Base-by-base conservation (phyloP, 2,329 filamentous ascomycete species). In the Zymoseptoria tritici region DNA sequence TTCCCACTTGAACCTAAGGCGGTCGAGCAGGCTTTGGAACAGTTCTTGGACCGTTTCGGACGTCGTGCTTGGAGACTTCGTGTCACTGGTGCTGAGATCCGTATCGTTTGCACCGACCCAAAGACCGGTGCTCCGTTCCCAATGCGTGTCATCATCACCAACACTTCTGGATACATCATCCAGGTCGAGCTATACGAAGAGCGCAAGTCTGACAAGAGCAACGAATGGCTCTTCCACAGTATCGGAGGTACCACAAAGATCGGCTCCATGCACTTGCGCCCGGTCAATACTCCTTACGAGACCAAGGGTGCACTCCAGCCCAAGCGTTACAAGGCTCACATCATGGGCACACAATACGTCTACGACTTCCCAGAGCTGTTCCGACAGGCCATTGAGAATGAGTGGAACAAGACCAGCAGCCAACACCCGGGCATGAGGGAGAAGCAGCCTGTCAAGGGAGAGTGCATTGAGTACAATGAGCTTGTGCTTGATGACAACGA, bases 341-440 rank as follows among this genome's bases (percentile, higher is more conserved):
- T 97, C 63, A 97, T 99, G 92, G 94, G 94, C 65, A 99, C 94
- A 26, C 94, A 99, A 78, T 99, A 97, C 74, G 94, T 97, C 57
- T 99, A 99, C 75, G 94, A 99, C 77, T 99, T 99, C 88, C 94
- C 94, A 29, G 94, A 99, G 82, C 86, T 99, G 54, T 99, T 99
- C 89, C 86, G 94, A 72, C 94, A 97, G 78, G 91, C 94, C 52
- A 91, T 96, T 73, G 91, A 97, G 80, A 97, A 97, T 82, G 89
- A 85, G 77, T 99, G 94, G 94, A 79, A 80, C 72, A 87, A 87
- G 75, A 85, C 86, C 59, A 82, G 89, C 65, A 85, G 86, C 74
- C 86, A 87, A 73, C 86, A 93, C 70, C 82, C 90, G 9, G 80
- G 82, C 20, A 79, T 97, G 62, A 85, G 85, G 55, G 85, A 91